Conservation (phyloP, 352 stramenopile genomes). For the Phytophthora agathidicida region DNA sequence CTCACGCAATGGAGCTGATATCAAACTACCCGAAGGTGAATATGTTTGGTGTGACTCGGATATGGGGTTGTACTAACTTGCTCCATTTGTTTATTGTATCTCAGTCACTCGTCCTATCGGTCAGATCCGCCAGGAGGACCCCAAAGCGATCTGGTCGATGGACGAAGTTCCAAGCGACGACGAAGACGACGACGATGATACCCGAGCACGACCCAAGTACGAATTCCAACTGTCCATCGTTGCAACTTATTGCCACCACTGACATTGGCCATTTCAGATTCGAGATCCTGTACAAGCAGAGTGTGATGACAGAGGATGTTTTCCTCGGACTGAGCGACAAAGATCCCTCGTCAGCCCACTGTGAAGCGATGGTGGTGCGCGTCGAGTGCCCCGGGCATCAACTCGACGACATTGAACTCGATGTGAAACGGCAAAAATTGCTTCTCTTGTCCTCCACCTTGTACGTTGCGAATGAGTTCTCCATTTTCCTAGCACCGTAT, state of each 20-base stretch:
- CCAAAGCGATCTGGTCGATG: slow-evolving; percentile 76
- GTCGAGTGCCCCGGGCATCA: slow-evolving; percentile 68
- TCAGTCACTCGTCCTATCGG: slow-evolving; percentile 70
- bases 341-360: slow-evolving; percentile 82
- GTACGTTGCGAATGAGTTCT: slow-evolving; percentile 33
- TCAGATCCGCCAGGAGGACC: slow-evolving; percentile 63
- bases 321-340: slow-evolving; percentile 85
- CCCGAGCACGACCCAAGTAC: slow-evolving; percentile 54
- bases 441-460: slow-evolving; percentile 65
- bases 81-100: not conserved
- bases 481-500: too few relatives aligned
- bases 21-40: slow-evolving; percentile 39
- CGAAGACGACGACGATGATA: slow-evolving; percentile 76
- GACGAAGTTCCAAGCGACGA: slow-evolving; percentile 78
- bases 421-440: slow-evolving; percentile 83
- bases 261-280: slow-evolving; percentile 46
- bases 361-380: slow-evolving; percentile 81
- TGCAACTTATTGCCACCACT: not conserved
- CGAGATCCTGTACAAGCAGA: slow-evolving; percentile 88
- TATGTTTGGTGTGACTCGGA: not conserved
- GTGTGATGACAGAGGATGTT: slow-evolving; percentile 86
- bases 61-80: too few relatives aligned
- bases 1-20: slow-evolving; percentile 26
- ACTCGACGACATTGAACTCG: slow-evolving; percentile 78
- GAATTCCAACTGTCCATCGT: not conserved